Evolutionary conservation across 495 filamentous ascomycete genomes (phyloP).

Genomic region (Articulospora tetracladia): DNA sequence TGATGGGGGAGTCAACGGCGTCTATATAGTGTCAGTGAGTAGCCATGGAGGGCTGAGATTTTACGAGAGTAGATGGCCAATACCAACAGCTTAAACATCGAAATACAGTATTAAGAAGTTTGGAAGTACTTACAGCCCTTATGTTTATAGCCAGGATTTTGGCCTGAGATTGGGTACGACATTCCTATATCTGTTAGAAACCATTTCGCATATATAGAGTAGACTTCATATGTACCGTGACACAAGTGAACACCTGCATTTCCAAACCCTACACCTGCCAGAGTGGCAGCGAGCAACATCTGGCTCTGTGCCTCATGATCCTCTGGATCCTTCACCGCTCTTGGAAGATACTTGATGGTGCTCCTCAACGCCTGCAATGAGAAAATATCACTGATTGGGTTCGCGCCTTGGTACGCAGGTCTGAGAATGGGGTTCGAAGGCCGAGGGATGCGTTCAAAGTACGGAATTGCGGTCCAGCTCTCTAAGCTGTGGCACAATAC

Average conservation of each 20-base stretch:
- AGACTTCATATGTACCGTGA: conserved; percentile 52
- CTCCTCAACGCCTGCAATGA: conserved; percentile 73
- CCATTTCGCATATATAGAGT: not conserved
- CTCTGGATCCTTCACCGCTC: conserved; percentile 79
- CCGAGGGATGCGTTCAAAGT: conserved; percentile 74
- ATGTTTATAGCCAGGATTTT: conserved; percentile 89
- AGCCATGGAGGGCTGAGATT: not conserved
- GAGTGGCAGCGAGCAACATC: conserved; percentile 92
- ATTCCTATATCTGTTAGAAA: conserved; percentile 49
- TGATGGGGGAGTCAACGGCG: conserved; percentile 66
- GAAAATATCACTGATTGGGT: conserved; percentile 97
- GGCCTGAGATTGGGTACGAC: conserved; percentile 91
- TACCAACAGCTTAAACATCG: no score
- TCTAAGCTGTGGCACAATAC: conserved; percentile 93
- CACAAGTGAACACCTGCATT: conserved; percentile 97
- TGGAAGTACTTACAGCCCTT: conserved; percentile 50
- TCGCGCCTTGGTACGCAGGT: conserved; percentile 94
- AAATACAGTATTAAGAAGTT: no score
- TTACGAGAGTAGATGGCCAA: no score
- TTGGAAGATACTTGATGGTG: conserved; percentile 87
- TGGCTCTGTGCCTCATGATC: conserved; percentile 87
- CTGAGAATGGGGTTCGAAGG: conserved; percentile 87
- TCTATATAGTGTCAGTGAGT: conserved; percentile 29
- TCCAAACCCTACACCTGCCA: conserved; percentile 94
- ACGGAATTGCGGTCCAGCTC: conserved; percentile 95